phyloP scores from a whole-genome alignment of 192 early-diverging fungal genomes.

The Neocallimastix lanati region DNA sequence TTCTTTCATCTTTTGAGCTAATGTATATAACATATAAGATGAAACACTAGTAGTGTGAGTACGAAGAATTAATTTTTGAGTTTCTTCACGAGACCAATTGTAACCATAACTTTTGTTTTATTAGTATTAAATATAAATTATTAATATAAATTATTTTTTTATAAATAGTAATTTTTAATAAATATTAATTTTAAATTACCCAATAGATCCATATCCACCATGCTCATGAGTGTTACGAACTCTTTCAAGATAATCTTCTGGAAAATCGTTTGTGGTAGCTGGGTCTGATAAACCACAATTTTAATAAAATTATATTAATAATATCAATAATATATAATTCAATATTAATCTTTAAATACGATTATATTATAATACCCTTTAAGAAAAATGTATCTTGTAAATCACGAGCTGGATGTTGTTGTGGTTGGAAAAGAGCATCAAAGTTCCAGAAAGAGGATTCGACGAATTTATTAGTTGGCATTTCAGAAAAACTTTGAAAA shows the following conservation, averaged over 20 bases:
- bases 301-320: no score
- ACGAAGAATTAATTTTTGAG: constrained; percentile 77
- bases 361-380: constrained; percentile 30
- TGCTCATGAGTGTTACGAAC: constrained; percentile 82
- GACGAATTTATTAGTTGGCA: constrained; percentile 94
- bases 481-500: constrained; percentile 80
- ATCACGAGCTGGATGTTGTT: constrained; percentile 87
- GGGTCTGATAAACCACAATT: no score
- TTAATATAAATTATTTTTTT: no score
- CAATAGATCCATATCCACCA: constrained; percentile 89
- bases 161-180: no score
- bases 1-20: constrained; percentile 44
- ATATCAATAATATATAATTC: no score
- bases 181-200: no score
- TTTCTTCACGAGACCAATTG: constrained; percentile 79
- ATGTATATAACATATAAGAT: constrained; percentile 79
- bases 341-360: no score
- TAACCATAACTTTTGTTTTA: constrained; percentile 49
- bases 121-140: background rate
- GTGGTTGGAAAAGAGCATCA: constrained; percentile 96
- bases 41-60: constrained; percentile 94
- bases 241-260: constrained; percentile 69
- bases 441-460: constrained; percentile 99
- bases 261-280: constrained; percentile 52
- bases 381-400: constrained; percentile 73